A percentile compares a stretch with the other conserved stretches of the same genome.
These are phyloP conservation scores for Tagetes patula DNA, from an alignment of 129 eudicot species.

Conservation along the genomic window DNA sequence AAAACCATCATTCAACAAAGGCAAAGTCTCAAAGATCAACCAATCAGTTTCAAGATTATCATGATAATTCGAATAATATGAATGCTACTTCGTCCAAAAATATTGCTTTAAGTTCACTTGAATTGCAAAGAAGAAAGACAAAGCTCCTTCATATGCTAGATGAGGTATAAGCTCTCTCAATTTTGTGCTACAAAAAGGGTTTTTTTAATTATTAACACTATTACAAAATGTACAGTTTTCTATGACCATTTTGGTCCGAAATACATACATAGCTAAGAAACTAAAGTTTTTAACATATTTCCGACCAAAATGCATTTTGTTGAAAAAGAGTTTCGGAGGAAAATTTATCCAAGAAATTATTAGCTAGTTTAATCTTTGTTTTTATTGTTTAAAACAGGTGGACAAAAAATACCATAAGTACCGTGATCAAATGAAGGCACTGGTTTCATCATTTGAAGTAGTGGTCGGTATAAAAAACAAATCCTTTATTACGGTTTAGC, in stretches of 20 bases:
- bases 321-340: too few species aligned
- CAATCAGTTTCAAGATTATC: constrained; percentile 38
- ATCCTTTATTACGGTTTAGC: too few species aligned
- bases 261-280: too few species aligned
- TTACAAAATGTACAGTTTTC: too few species aligned
- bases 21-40: constrained; percentile 36
- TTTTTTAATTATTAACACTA: neutral
- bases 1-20: constrained; percentile 42
- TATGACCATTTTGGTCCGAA: too few species aligned
- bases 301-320: neutral
- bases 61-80: constrained; percentile 29
- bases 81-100: constrained; percentile 39
- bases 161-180: constrained; percentile 54
- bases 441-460: constrained; percentile 76
- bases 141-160: constrained; percentile 89
- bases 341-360: too few species aligned
- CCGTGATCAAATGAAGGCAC: constrained; percentile 89
- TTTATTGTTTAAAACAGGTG: constrained; percentile 50
- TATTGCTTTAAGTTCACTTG: constrained; percentile 61
- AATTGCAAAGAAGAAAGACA: constrained; percentile 77
- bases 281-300: too few species aligned
- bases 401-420: constrained; percentile 94
- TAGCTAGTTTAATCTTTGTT: neutral
- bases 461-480: constrained; percentile 52
- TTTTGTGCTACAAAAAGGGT: too few species aligned